These are phyloP conservation scores for Penicillium brasilianum DNA, from an alignment of 2,329 filamentous ascomycete genomes.

Conservation along the genomic window DNA sequence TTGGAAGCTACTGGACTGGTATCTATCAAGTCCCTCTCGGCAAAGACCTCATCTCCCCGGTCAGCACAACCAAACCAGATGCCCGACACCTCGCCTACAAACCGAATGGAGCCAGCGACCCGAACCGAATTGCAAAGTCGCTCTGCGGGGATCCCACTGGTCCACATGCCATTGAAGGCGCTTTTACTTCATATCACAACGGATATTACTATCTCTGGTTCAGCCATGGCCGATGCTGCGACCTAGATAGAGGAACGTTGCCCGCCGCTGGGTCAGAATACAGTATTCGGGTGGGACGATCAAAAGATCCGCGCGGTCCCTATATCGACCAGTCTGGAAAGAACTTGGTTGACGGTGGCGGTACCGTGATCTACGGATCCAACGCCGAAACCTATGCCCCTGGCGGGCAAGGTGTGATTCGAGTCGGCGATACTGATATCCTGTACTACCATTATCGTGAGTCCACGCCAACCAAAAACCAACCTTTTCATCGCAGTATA, in stretches of 20 bases:
- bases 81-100: conserved; percentile 39
- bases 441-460: conserved; percentile 45
- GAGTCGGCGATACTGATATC: conserved; percentile 47
- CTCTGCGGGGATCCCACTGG: conserved; percentile 39
- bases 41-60: conserved; percentile 31
- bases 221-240: conserved; percentile 42
- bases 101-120: conserved; percentile 26
- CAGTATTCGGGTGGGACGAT: conserved; percentile 68
- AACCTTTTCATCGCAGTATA: not conserved
- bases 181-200: conserved; percentile 36
- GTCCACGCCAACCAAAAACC: conserved; percentile 9
- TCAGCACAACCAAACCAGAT: conserved; percentile 29
- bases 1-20: conserved; percentile 72
- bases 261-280: conserved; percentile 65
- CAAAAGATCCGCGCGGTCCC: conserved; percentile 55
- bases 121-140: conserved; percentile 29
- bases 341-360: conserved; percentile 61
- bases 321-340: conserved; percentile 62
- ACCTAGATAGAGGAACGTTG: conserved; percentile 33
- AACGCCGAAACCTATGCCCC: conserved; percentile 68
- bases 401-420: conserved; percentile 66
- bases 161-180: conserved; percentile 40
- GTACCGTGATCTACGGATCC: conserved; percentile 63
- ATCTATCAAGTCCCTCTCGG: conserved; percentile 65
- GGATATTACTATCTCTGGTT: conserved; percentile 44